Base-by-base conservation (phyloP, 148 eudicot genomes). In the Drosera capensis region DNA sequence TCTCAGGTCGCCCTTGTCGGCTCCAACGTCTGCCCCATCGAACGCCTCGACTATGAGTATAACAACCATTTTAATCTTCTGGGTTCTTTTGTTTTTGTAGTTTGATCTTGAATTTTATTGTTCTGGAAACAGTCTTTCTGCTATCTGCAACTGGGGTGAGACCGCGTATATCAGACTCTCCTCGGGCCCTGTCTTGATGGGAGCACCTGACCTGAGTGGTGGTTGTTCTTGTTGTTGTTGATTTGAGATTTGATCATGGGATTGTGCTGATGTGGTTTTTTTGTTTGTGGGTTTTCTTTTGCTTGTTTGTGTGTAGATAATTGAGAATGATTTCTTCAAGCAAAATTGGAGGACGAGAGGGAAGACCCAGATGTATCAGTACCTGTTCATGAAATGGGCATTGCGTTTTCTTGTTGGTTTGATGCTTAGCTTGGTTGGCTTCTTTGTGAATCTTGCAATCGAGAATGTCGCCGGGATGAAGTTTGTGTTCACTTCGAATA, bases 21-120 rank as follows among this genome's bases (percentile, higher is more conserved):
- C 54, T 65, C 79, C 59, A 75, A 57, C 45, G 25, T 74, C 59
- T 74, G 71, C 72, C 95, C 95, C 22, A 64, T 85, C 57, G 82
- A 85, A 50, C 74, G 86, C 68, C 82, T 85, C 49, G 95, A 85
- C 41, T 85, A 77, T 48, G 95, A 85, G 95, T 85, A 24, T n/a
- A n/a, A n/a, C n/a, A n/a, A 5, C 54, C 34, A 8, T 17, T 35
- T 40, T n/a, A 20, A 7, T 39, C 2, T 12, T 11, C 1, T n/a
- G n/a, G n/a, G n/a, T n/a, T n/a, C n/a, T n/a, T n/a, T n/a, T n/a
- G n/a, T n/a, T n/a, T n/a, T n/a, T n/a, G n/a, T n/a, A 8, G 1
- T 14, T 45, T 56, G 7, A 0, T 14, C 24, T 48, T 1, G 2
- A 3, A 9, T 20, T 16, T 22, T n/a, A 14, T 48, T n/a, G n/a